A percentile compares a stretch with the other conserved stretches of the same genome.
Evolutionary conservation across 441 rosid species (phyloP).

Genomic region (Jatropha podagrica): DNA sequence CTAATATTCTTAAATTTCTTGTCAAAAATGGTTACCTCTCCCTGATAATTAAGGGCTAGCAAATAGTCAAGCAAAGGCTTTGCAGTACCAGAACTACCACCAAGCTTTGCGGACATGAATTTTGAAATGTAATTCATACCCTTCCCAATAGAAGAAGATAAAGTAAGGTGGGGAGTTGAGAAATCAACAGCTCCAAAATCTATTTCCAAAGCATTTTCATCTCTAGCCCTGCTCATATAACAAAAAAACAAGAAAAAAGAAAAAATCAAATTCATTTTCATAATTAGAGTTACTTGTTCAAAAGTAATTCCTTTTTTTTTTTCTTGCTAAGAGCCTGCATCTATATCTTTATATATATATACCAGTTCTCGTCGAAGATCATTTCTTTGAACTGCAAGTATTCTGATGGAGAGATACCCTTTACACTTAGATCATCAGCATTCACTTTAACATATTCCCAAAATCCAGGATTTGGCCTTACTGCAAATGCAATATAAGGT

Average conservation of each 20-base stretch:
- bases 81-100: constrained; percentile 29
- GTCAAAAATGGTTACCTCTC: constrained; percentile 52
- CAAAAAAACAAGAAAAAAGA: background rate
- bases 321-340: background rate
- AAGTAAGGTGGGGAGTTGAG: constrained; percentile 58
- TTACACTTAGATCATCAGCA: constrained; percentile 53
- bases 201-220: constrained; percentile 72
- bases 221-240: constrained; percentile 64
- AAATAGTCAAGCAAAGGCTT: constrained; percentile 60
- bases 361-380: constrained; percentile 76
- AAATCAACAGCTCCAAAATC: constrained; percentile 78
- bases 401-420: constrained; percentile 53
- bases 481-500: constrained; percentile 74
- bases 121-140: constrained; percentile 66
- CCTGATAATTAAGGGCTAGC: constrained; percentile 62
- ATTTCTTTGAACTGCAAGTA: constrained; percentile 76
- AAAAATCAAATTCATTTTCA: background rate
- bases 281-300: background rate
- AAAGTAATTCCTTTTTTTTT: too few relatives aligned
- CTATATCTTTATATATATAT: background rate
- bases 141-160: constrained; percentile 79
- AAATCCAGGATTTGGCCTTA: constrained; percentile 79
- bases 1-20: background rate
- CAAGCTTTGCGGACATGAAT: constrained; percentile 57
- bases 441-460: constrained; percentile 88